Evolutionary conservation across 2,329 filamentous ascomycete genomes (phyloP).

Genomic region (Fusarium robinianum): DNA sequence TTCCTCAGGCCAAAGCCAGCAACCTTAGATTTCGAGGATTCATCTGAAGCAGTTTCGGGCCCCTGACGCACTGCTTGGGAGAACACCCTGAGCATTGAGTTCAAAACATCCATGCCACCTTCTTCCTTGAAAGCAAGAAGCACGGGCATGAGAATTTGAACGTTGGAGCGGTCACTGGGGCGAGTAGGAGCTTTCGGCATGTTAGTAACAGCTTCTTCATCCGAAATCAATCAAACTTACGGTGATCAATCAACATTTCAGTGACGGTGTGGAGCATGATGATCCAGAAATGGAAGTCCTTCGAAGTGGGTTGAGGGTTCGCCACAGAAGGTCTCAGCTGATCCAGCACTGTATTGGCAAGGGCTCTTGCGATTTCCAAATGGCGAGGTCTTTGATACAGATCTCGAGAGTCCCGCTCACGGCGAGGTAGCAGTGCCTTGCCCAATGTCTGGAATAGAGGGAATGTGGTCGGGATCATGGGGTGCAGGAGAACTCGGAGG

Average conservation of each 20-base stretch:
- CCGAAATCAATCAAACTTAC: conserved; percentile 41
- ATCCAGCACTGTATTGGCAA: conserved; percentile 71
- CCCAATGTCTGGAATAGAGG: conserved; percentile 86
- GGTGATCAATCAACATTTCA: conserved; percentile 75
- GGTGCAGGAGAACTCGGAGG: conserved; percentile 75
- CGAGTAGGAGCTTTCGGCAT: conserved; percentile 41
- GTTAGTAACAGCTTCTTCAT: conserved; percentile 30
- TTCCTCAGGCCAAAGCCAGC: conserved; percentile 71
- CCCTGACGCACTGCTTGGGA: conserved; percentile 39
- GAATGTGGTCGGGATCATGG: conserved; percentile 78
- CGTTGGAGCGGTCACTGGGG: conserved; percentile 53
- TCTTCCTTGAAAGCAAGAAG: conserved; percentile 85
- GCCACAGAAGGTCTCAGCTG: conserved; percentile 61
- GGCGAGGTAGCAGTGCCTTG: conserved; percentile 76
- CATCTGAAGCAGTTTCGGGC: conserved; percentile 50
- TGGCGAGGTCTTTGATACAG: conserved; percentile 59
- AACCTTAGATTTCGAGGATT: conserved; percentile 52
- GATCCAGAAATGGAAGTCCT: conserved; percentile 80
- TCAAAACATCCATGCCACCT: conserved; percentile 75
- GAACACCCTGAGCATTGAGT: conserved; percentile 72
- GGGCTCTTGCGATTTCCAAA: conserved; percentile 61
- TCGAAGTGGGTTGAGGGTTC: conserved; percentile 53
- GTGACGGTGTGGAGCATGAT: conserved; percentile 78
- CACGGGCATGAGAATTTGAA: conserved; percentile 72
- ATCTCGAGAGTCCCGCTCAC: conserved; percentile 64